phyloP scores from a whole-genome alignment of 306 rosid genomes.

The Clitoria ternatea region DNA sequence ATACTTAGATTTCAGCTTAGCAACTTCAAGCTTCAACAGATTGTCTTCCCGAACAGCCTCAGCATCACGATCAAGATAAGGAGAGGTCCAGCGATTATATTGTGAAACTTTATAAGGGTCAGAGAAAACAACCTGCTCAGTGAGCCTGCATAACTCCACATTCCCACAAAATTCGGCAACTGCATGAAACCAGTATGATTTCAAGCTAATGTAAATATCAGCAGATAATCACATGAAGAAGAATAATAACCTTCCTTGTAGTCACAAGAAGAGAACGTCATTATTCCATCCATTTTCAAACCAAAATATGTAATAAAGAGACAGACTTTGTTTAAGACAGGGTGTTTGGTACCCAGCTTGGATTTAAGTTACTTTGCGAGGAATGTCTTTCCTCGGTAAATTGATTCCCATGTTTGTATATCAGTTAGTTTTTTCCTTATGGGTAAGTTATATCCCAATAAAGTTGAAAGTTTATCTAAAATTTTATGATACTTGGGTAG shows the following conservation, averaged over 20 bases:
- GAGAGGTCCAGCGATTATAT: slow-evolving; percentile 71
- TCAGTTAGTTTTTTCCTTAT: too few relatives aligned
- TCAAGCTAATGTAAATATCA: slow-evolving; percentile 13
- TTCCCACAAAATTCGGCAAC: slow-evolving; percentile 91
- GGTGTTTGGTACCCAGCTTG: too few relatives aligned
- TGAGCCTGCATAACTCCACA: slow-evolving; percentile 83
- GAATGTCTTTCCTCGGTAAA: too few relatives aligned
- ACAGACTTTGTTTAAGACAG: background rate
- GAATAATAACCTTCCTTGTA: background rate
- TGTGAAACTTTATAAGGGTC: slow-evolving; percentile 86
- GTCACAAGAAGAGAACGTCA: background rate
- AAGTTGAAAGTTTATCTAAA: too few relatives aligned
- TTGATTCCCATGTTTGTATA: too few relatives aligned
- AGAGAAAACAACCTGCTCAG: slow-evolving; percentile 90
- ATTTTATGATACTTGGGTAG: too few relatives aligned
- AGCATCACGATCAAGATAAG: slow-evolving; percentile 76
- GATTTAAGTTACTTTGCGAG: too few relatives aligned
- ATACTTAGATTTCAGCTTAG: slow-evolving; percentile 83
- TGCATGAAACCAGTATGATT: slow-evolving; percentile 37
- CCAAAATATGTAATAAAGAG: background rate
- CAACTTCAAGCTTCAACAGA: slow-evolving; percentile 74
- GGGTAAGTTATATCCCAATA: too few relatives aligned
- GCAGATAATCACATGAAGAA: background rate
- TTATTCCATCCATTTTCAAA: background rate
- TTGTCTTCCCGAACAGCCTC: slow-evolving; percentile 84